Evolutionary conservation across 1,284 basidiomycete genomes (phyloP).

Genomic region (Bjerkandera adusta): DNA sequence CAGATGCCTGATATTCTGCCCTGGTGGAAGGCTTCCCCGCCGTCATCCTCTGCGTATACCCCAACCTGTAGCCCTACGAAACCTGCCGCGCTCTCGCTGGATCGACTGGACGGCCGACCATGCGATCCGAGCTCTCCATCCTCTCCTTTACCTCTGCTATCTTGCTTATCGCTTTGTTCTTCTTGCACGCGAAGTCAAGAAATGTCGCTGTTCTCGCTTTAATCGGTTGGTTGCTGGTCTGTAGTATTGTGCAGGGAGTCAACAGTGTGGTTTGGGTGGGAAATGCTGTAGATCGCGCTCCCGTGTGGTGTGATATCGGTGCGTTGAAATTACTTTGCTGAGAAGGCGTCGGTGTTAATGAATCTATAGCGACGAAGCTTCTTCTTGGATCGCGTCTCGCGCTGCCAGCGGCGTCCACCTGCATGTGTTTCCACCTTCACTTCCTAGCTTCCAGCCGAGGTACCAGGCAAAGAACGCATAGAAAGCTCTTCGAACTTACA

Average conservation of each 20-base stretch:
- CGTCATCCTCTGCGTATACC: slow-evolving; percentile 12
- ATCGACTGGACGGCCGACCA: slow-evolving; percentile 26
- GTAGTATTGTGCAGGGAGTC: slow-evolving; percentile 41
- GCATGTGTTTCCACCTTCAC: slow-evolving; percentile 33
- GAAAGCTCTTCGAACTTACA: slow-evolving; percentile 43
- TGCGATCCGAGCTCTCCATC: slow-evolving; percentile 45
- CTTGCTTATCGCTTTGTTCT: slow-evolving; percentile 37
- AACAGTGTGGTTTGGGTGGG: slow-evolving; percentile 45
- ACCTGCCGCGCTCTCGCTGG: slow-evolving; percentile 17
- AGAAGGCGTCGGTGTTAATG: too few species aligned
- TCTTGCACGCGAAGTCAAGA: slow-evolving; percentile 39
- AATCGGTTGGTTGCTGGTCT: slow-evolving; percentile 44
- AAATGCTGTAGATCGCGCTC: slow-evolving; percentile 31
- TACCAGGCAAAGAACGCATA: slow-evolving; percentile 30
- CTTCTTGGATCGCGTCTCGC: slow-evolving; percentile 41
- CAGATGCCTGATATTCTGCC: background rate
- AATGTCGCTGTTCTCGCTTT: slow-evolving; percentile 49
- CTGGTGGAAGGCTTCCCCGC: background rate
- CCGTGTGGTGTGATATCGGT: slow-evolving; percentile 55
- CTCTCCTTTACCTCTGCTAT: slow-evolving; percentile 47
- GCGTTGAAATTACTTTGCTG: too few species aligned
- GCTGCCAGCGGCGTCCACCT: slow-evolving; percentile 52
- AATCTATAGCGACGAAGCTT: slow-evolving; percentile 39
- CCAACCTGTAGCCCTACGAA: slow-evolving; percentile 12
- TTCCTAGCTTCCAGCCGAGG: slow-evolving; percentile 24